Conservation (phyloP, 495 filamentous ascomycete species). For the Penicillium silybi region DNA sequence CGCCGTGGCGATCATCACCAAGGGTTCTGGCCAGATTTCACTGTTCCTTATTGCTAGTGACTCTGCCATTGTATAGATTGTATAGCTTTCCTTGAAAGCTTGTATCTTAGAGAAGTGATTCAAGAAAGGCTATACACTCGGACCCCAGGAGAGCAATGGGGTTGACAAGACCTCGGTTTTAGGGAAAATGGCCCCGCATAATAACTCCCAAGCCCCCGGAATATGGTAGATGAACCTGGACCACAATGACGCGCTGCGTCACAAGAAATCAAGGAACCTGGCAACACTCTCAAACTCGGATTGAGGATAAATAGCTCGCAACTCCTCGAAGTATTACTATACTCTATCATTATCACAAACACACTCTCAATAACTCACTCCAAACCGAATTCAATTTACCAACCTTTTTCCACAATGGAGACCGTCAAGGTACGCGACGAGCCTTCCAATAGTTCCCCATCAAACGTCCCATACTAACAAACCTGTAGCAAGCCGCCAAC, state of each 20-base stretch:
- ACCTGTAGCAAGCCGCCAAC: constrained; percentile 14
- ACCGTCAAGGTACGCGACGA: constrained; percentile 14
- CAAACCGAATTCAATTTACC: not conserved
- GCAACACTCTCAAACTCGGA: not conserved
- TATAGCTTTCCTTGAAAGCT: too few relatives aligned
- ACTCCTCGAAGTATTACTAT: not conserved
- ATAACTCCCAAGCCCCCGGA: not conserved
- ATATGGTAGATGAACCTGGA: not conserved
- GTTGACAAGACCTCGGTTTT: not conserved
- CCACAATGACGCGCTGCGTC: not conserved
- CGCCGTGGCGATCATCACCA: too few relatives aligned
- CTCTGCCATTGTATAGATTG: too few relatives aligned
- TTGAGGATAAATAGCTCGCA: constrained; percentile 2
- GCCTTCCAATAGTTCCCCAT: not conserved
- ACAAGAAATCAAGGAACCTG: not conserved
- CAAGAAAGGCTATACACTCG: too few relatives aligned
- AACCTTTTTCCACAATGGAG: constrained; percentile 13
- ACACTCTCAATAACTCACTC: not conserved
- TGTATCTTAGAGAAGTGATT: too few relatives aligned
- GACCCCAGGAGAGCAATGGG: too few relatives aligned
- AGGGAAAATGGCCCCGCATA: not conserved
- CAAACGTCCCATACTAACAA: not conserved
- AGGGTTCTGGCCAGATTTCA: too few relatives aligned
- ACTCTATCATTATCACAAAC: not conserved
- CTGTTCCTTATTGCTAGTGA: too few relatives aligned